Percentiles rank a stretch among this genome's conserved stretches.
Evolutionary conservation across 768 basidiomycete genomes (phyloP).

Genomic region (Cystobasidium onofrii): DNA sequence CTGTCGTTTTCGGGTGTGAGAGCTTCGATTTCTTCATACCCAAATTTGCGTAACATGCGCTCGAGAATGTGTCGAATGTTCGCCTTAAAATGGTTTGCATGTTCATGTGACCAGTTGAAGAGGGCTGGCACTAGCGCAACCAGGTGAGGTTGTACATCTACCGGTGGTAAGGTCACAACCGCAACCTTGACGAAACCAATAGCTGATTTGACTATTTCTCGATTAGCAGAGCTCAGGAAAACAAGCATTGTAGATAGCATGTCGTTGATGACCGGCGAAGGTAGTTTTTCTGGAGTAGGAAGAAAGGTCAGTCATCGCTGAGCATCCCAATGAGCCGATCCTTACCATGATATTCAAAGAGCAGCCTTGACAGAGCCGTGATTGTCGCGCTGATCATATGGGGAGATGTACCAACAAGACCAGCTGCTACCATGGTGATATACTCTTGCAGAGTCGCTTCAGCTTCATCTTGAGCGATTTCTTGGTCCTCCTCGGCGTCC

Average conservation of each 20-base stretch:
- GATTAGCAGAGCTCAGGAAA: slow-evolving; percentile 78
- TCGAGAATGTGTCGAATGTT: slow-evolving; percentile 97
- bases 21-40: slow-evolving; percentile 65
- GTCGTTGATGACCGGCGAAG: slow-evolving; percentile 61
- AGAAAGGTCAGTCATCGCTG: too few relatives aligned
- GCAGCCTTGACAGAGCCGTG: slow-evolving; percentile 80
- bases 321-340: neutral
- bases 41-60: slow-evolving; percentile 82
- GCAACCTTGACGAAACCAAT: slow-evolving; percentile 90
- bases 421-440: slow-evolving; percentile 92
- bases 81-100: slow-evolving; percentile 96
- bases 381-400: slow-evolving; percentile 98
- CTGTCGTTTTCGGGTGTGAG: slow-evolving; percentile 69
- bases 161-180: slow-evolving; percentile 69
- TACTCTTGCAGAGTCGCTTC: slow-evolving; percentile 78
- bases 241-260: slow-evolving; percentile 77
- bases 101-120: slow-evolving; percentile 87
- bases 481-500: slow-evolving; percentile 35
- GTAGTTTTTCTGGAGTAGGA: slow-evolving; percentile 47
- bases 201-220: slow-evolving; percentile 94
- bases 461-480: slow-evolving; percentile 46
- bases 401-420: slow-evolving; percentile 74
- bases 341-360: slow-evolving; percentile 92
- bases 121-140: slow-evolving; percentile 70
- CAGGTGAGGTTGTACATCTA: slow-evolving; percentile 69